phyloP scores from a whole-genome alignment of 1,284 basidiomycete genomes.

The Chiua sp. region DNA sequence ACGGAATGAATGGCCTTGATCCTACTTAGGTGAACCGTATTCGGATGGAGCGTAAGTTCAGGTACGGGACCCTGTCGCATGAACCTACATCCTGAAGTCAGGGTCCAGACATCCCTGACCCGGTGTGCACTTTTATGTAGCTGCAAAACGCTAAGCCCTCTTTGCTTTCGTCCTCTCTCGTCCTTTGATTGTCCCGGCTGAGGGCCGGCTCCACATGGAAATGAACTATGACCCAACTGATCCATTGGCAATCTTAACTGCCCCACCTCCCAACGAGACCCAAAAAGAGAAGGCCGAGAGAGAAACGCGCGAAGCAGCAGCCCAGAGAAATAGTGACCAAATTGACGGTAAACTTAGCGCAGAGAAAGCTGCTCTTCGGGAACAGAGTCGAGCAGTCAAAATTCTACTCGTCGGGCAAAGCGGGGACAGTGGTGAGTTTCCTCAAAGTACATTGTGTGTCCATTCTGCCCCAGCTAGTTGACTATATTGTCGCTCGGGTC shows the following conservation, averaged over 20 bases:
- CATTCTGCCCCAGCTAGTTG: background rate
- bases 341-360: slow-evolving; percentile 67
- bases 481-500: slow-evolving; percentile 8
- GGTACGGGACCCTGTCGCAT: too few species aligned
- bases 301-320: slow-evolving; percentile 57
- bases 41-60: too few species aligned
- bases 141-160: too few species aligned
- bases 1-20: too few species aligned
- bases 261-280: slow-evolving; percentile 58
- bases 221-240: slow-evolving; percentile 46
- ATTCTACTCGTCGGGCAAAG: slow-evolving; percentile 65
- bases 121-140: too few species aligned
- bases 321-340: slow-evolving; percentile 57
- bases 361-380: slow-evolving; percentile 54
- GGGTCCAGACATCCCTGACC: too few species aligned
- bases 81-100: too few species aligned
- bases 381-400: slow-evolving; percentile 55
- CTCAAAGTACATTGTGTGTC: too few species aligned
- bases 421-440: slow-evolving; percentile 49
- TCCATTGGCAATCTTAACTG: slow-evolving; percentile 54
- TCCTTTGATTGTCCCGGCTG: too few species aligned
- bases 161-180: too few species aligned
- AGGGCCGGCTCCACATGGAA: slow-evolving; percentile 27
- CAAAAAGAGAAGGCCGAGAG: slow-evolving; percentile 45
- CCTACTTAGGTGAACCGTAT: too few species aligned